phyloP scores from a whole-genome alignment of 176 grass and related monocot genomes.

The Pontederia crassipes region DNA sequence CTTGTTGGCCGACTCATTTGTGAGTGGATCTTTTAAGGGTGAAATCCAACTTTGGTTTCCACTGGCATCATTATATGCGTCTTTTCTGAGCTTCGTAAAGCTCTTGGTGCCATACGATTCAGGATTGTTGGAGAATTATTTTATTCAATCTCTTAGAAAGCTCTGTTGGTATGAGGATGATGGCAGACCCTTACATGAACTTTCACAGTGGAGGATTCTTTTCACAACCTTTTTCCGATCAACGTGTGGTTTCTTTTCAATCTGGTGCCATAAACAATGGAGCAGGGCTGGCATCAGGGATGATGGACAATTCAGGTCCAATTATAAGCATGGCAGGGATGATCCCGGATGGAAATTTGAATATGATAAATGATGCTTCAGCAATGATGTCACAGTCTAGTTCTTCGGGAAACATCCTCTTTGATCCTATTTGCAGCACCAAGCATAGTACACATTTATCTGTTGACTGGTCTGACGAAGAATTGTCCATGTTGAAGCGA shows the following conservation, averaged over 20 bases:
- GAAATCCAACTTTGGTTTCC: too few species aligned
- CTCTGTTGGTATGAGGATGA: slow-evolving; percentile 35
- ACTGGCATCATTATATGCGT: too few species aligned
- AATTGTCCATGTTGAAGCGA: slow-evolving; percentile 53
- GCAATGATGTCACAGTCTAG: slow-evolving; percentile 45
- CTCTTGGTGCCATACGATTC: too few species aligned
- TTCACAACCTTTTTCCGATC: slow-evolving; percentile 56
- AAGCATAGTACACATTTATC: slow-evolving; percentile 53
- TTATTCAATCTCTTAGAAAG: too few species aligned
- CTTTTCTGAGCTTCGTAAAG: too few species aligned
- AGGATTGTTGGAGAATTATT: too few species aligned
- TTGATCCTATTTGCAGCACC: slow-evolving; percentile 28
- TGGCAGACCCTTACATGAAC: slow-evolving; percentile 54
- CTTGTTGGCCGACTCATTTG: too few species aligned
- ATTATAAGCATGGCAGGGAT: slow-evolving; percentile 37
- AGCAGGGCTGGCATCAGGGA: slow-evolving; percentile 35
- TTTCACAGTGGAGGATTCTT: slow-evolving; percentile 41
- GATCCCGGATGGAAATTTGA: slow-evolving; percentile 1
- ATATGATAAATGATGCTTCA: slow-evolving; percentile 32
- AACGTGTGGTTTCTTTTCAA: slow-evolving; percentile 92
- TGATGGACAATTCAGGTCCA: slow-evolving; percentile 33
- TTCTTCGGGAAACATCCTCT: slow-evolving; percentile 32
- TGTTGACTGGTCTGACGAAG: slow-evolving; percentile 52
- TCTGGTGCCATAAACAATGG: slow-evolving; percentile 21
- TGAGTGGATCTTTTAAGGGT: too few species aligned